Conservation (phyloP, 2,329 filamentous ascomycete genomes). For the Colletotrichum sp. region DNA sequence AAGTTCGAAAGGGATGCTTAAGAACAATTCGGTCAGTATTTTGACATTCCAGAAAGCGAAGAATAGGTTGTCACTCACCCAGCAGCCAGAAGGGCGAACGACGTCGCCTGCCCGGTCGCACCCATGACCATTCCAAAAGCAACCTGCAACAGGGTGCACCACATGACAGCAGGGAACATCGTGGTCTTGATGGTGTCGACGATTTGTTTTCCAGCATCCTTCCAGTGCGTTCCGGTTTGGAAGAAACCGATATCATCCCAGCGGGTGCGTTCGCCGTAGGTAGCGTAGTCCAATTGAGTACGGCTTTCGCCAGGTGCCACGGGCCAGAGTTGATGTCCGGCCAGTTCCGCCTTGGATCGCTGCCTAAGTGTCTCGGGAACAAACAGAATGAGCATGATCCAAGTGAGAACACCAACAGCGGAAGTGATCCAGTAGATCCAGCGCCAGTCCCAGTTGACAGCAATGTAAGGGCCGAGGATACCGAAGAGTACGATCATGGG, state of each 20-base stretch:
- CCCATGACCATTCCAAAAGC: conserved; percentile 31
- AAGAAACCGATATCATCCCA: conserved; percentile 35
- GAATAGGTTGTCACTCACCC: not conserved
- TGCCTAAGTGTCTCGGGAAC: conserved; percentile 38
- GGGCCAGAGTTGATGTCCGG: conserved; percentile 23
- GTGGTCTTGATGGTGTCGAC: conserved; percentile 32
- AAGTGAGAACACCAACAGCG: conserved; percentile 30
- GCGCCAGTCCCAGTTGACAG: conserved; percentile 33
- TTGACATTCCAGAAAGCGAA: not conserved
- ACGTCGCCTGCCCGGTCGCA: conserved; percentile 26
- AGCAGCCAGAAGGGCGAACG: not conserved
- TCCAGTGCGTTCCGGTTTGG: conserved; percentile 28
- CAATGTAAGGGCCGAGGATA: conserved; percentile 31
- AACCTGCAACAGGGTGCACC: conserved; percentile 31
- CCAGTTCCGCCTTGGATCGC: conserved; percentile 30
- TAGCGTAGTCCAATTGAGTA: conserved; percentile 28
- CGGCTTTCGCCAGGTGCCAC: conserved; percentile 27
- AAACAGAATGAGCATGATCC: conserved; percentile 32
- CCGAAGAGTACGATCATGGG: conserved; percentile 30
- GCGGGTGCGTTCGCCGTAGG: conserved; percentile 28
- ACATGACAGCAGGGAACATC: conserved; percentile 35
- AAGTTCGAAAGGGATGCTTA: conserved; percentile 28
- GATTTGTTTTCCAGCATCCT: conserved; percentile 24
- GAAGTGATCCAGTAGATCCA: conserved; percentile 38
- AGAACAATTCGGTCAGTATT: not conserved